phyloP scores from a whole-genome alignment of 108 stramenopile genomes.

The Nitzschia sp. region DNA sequence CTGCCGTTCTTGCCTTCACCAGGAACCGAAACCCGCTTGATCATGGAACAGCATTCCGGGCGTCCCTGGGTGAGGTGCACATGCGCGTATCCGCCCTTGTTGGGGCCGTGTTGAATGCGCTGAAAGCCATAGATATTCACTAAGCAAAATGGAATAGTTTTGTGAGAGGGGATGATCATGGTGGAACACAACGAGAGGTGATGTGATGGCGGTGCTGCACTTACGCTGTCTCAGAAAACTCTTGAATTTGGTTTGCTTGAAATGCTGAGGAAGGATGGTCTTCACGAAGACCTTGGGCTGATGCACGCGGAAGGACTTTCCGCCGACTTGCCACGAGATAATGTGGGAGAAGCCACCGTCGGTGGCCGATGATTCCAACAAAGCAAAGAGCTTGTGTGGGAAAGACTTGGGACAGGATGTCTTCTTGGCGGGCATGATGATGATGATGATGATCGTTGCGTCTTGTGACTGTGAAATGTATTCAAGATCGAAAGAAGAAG shows the following conservation, averaged over 20 bases:
- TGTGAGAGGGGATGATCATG: not conserved
- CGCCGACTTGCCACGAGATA: slow-evolving; percentile 65
- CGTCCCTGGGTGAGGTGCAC: slow-evolving; percentile 21
- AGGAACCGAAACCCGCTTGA: slow-evolving; percentile 4
- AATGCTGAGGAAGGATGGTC: slow-evolving; percentile 47
- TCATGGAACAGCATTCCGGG: slow-evolving; percentile 4
- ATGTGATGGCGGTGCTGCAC: not conserved
- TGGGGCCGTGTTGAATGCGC: slow-evolving; percentile 46
- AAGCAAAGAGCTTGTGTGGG: slow-evolving; percentile 37
- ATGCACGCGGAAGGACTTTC: slow-evolving; percentile 57
- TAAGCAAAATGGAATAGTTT: not conserved
- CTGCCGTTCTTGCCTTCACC: slow-evolving; percentile 47
- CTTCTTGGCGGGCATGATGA: not conserved
- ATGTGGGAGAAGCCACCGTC: slow-evolving; percentile 41
- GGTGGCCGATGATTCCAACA: slow-evolving; percentile 46
- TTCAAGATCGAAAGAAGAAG: too few species aligned
- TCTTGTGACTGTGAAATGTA: too few species aligned
- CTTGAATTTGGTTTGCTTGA: slow-evolving; percentile 45
- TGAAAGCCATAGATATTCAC: slow-evolving; percentile 81
- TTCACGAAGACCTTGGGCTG: slow-evolving; percentile 48
- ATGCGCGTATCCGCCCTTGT: slow-evolving; percentile 40
- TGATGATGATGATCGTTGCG: too few species aligned
- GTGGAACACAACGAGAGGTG: not conserved
- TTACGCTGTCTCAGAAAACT: slow-evolving; percentile 65
- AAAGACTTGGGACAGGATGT: slow-evolving; percentile 12